A percentile compares a stretch with the other conserved stretches of the same genome.
Conservation (phyloP, 768 basidiomycete genomes). For the Tephrocybe sp. region DNA sequence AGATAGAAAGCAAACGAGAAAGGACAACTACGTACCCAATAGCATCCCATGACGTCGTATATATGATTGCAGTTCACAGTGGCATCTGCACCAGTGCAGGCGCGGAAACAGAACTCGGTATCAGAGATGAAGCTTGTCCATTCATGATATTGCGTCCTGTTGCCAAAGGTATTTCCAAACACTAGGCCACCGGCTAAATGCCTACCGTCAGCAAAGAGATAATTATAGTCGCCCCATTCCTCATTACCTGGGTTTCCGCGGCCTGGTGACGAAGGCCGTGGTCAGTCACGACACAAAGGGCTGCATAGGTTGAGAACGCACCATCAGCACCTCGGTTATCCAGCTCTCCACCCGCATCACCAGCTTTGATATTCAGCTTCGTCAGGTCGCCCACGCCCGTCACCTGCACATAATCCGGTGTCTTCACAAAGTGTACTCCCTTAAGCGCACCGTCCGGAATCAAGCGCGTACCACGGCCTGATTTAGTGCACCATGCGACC, state of each 20-base stretch:
- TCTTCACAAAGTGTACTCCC: constrained; percentile 69
- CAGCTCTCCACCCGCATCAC: constrained; percentile 68
- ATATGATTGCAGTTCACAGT: constrained; percentile 71
- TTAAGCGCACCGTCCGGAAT: constrained; percentile 66
- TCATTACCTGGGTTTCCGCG: constrained; percentile 43
- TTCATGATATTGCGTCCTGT: constrained; percentile 58
- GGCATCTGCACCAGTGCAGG: constrained; percentile 61
- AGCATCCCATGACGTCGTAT: constrained; percentile 67
- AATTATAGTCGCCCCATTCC: not conserved
- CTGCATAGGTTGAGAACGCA: constrained; percentile 1
- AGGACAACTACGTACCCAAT: constrained; percentile 34
- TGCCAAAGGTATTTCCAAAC: constrained; percentile 61
- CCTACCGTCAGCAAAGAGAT: no score
- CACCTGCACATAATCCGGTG: constrained; percentile 61
- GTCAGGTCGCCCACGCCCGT: constrained; percentile 70
- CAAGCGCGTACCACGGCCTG: constrained; percentile 67
- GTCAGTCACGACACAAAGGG: no score
- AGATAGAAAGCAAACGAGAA: not conserved
- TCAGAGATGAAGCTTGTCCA: constrained; percentile 86
- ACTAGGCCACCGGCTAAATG: constrained; percentile 62
- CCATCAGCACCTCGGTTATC: constrained; percentile 71
- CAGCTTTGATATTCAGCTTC: constrained; percentile 51
- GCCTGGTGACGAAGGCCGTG: no score
- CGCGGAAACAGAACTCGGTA: constrained; percentile 64
- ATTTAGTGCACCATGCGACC: constrained; percentile 77